Base-by-base conservation (phyloP, 1,139 yeast genomes). In the Taphrina flavorubra region DNA sequence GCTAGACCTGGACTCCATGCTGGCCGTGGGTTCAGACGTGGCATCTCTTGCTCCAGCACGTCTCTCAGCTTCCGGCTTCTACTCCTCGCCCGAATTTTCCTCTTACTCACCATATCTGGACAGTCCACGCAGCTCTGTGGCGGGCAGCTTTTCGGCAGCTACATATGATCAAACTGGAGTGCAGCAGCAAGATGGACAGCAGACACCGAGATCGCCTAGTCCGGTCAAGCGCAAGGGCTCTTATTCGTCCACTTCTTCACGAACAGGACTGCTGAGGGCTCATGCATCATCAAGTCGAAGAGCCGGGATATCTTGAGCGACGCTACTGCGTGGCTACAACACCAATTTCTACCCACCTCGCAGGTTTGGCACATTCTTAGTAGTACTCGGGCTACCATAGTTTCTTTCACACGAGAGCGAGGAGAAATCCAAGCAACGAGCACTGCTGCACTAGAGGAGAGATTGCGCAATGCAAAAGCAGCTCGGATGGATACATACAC, bases 41-140 rank as follows among this genome's bases (percentile, higher is more conserved):
- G 11, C 58, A 11, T 25, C 58, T 6, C 10, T 34, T 16, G 25
- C 34, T 31, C 58, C 58, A 2, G 25, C 14, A 34, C 14, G 44
- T 14, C 34, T 53, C 58, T 53, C 58, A 10, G 4, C 14, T 10
- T 25, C 31, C 2, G 31, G 31, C 31, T 25, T 25, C 31, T 44
- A 44, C 42, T 11, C n/a, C 58, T 53, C 58, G 13, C 58, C 58
- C 11, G 58, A 53, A 14, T 36, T 39, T 18, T 20, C 51, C 8
- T 58, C 62, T 14, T 58, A 58, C 53, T 58, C 62, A 10, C 62
- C 62, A 42, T 58, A 44, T 31, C 16, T 58, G 47, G 62, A 58
- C 42, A 58, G 62, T 18, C 62, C 62, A 34, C 49, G 40, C 10
- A 56, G 36, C 20, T 53, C 58, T 2, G 42, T 34, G 40, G 44